Evolutionary conservation across 2,329 filamentous ascomycete genomes (phyloP), one percentile per base, ranked within the genome.

Genomic region (Bimuria novae-zelandiae): DNA sequence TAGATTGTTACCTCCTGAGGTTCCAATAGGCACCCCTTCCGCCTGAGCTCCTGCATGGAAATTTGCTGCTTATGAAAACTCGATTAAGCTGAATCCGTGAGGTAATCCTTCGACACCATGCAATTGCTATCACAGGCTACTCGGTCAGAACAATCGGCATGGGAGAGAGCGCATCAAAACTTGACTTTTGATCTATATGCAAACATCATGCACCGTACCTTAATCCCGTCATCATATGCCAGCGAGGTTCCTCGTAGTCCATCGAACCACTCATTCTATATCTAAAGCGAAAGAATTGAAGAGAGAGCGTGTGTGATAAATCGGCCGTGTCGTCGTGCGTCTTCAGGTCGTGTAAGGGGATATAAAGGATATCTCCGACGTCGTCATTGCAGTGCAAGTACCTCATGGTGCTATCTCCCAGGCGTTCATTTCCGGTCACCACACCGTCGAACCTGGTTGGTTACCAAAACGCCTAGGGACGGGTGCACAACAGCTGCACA

Each of bases 281-380:
- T 12, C 16, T 14, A 21, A 47, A 11, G 32, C 21, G n/a, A 21
- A 35, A 19, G 30, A 25, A 17, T 23, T 7, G 19, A n/a, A 46
- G 25, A 27, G 25, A 27, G 25, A 25, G 16, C 7, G 19, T 29
- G 32, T 7, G 23, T 29, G n/a, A n/a, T 30, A 48, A 40, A 40
- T 4, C 3, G 32, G 23, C 35, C 45, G 45, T 48, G 33, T 48
- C 45, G 36, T 48, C 33, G 25, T 48, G 21, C 16, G 22, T 48
- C 19, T 30, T 39, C 33, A n/a, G 25, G 16, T 21, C 23, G 22
- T 30, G 21, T 22, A 40, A 1, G 33, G 45, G 40, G 22, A 22
- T 48, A 47, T 37, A 37, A 33, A 21, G 35, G 45, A 48, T 48
- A 39, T 30, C 32, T 43, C 23, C 19, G 27, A 3, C n/a, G 14